Evolutionary conservation across 208 protist species (phyloP).

Genomic region (Vickermania spadyakhi): DNA sequence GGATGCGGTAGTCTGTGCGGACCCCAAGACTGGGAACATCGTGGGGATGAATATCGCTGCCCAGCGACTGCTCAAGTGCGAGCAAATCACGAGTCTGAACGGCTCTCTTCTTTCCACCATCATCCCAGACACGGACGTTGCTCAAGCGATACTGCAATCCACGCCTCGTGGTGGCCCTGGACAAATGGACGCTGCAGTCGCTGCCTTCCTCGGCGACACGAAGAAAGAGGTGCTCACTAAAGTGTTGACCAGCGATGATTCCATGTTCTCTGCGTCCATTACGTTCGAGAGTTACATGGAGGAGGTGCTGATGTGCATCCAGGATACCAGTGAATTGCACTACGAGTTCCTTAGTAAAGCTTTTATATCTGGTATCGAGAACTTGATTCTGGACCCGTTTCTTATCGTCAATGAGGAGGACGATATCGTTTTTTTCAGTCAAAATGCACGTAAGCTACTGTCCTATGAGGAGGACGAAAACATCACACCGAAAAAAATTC

Average conservation of each 20-base stretch:
- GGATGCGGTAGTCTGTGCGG: background rate
- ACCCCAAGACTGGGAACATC: background rate
- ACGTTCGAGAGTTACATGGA: background rate
- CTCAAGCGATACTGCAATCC: background rate
- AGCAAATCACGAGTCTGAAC: background rate
- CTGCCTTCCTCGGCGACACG: background rate
- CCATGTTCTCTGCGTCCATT: background rate
- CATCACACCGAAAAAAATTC: conserved; percentile 6
- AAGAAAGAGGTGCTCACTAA: background rate
- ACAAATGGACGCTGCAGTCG: conserved; percentile 2
- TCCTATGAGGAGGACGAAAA: conserved; percentile 6
- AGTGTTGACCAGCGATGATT: background rate
- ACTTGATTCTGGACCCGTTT: conserved; percentile 2
- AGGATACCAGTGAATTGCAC: background rate
- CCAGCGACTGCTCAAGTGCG: conserved; percentile 1
- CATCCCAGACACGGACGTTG: background rate
- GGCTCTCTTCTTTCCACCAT: background rate
- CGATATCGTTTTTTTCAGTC: conserved; percentile 15
- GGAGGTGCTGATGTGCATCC: conserved; percentile 1
- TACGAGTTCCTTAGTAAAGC: background rate
- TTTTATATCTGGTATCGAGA: conserved; percentile 1
- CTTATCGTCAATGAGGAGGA: conserved; percentile 12
- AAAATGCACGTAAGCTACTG: conserved; percentile 14
- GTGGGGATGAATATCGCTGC: conserved; percentile 4
- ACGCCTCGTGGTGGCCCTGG: background rate